Evolutionary conservation across 805 yeast species (phyloP).

Genomic region (Brettanomyces sp.): DNA sequence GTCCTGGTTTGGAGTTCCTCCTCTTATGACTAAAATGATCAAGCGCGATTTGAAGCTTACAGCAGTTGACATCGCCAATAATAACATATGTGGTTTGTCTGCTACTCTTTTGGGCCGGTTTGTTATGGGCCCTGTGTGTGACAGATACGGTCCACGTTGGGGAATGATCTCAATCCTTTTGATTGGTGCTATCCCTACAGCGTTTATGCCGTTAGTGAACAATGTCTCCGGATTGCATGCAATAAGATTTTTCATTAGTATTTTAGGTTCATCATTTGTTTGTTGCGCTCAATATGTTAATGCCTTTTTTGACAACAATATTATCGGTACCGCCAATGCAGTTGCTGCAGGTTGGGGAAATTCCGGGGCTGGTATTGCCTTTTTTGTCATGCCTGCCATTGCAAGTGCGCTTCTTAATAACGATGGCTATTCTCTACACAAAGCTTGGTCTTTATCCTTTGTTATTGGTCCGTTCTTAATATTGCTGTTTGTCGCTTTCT

Average conservation of each 20-base stretch:
- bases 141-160: slow-evolving; percentile 22
- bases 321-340: slow-evolving; percentile 25
- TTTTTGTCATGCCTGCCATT: slow-evolving; percentile 25
- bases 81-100: slow-evolving; percentile 23
- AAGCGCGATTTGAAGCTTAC: slow-evolving; percentile 16
- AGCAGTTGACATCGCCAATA: slow-evolving; percentile 19
- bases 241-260: slow-evolving; percentile 22
- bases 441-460: slow-evolving; percentile 22
- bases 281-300: slow-evolving; percentile 24
- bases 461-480: slow-evolving; percentile 25
- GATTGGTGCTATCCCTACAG: slow-evolving; percentile 22
- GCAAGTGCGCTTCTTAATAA: slow-evolving; percentile 7
- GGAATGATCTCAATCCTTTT: slow-evolving; percentile 19
- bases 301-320: slow-evolving; percentile 20
- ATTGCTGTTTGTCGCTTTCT: slow-evolving; percentile 18
- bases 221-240: slow-evolving; percentile 18
- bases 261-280: slow-evolving; percentile 24
- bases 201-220: slow-evolving; percentile 16
- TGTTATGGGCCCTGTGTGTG: slow-evolving; percentile 21
- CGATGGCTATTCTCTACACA: slow-evolving; percentile 15
- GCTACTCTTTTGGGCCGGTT: slow-evolving; percentile 23
- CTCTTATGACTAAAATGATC: slow-evolving; percentile 18
- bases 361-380: slow-evolving; percentile 26
- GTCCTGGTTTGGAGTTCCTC: slow-evolving; percentile 27
- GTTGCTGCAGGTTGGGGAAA: slow-evolving; percentile 26